Base-by-base conservation (phyloP, 2,329 filamentous ascomycete species). In the Phialemoniopsis sp. region DNA sequence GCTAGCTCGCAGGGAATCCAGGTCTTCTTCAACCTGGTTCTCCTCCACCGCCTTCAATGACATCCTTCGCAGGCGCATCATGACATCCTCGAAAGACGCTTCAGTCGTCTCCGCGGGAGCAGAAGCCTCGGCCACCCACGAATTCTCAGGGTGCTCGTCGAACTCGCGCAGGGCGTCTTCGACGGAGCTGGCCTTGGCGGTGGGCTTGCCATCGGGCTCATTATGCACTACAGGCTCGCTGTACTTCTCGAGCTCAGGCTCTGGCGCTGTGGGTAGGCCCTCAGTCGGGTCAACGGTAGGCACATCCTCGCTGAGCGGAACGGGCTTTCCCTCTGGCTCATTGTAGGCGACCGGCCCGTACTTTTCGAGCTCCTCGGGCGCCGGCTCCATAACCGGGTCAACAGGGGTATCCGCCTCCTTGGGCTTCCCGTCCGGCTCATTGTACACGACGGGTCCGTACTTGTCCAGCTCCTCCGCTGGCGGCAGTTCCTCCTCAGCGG, bases 301-400 rank as follows among this genome's bases (percentile, higher is more conserved):
- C 10, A 26, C 21, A 26, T 26, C 21, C 21, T 26, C 34, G 39
- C 14, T 38, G 15, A 7, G 45, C 37, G 40, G n/a, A 2, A 47
- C 49, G 16, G 29, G 38, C 13, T 41, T 26, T 2, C 46, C 46
- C 12, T 45, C 36, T 2, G 49, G 49, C 16, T 53, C 50, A n/a
- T 51, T 49, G 15, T 37, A 48, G 8, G 32, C 26, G 28, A 48
- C 29, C 1, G 44, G 44, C 2, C 42, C 29, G 46, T 73, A 72
- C 41, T 62, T 56, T 39, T 58, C 47, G 34, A 70, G 47, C 42
- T 71, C 67, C 13, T 61, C 48, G 40, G 69, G 68, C 21, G 10
- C 21, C 7, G 51, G 34, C 43, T 26, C 21, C 21, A 26, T 26
- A 10, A 26, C 21, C 21, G 21, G 21, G 21, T 26, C 21, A 10